Base-by-base conservation (phyloP, 371 early-diverging fungal species). In the Catenaria anguillulae region DNA sequence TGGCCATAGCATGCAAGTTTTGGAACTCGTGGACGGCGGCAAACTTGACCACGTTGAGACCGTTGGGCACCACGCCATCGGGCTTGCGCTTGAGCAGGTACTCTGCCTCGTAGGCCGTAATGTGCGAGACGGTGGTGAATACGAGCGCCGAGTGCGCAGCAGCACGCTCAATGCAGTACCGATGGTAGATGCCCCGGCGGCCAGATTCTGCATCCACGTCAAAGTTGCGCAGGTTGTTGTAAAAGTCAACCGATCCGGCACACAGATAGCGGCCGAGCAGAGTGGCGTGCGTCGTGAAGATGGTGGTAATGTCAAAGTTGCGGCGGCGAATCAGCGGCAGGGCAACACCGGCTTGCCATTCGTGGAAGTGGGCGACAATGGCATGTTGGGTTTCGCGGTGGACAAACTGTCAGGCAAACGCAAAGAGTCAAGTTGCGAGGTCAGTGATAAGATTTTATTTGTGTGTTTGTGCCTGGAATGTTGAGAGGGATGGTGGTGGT, bases 1-100 rank as follows among this genome's bases (percentile, higher is more conserved):
- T 96, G 66, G 82, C 79, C 50, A 84, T 71, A 45, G 93, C 91
- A 70, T 96, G 97, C 68, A 93, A 70, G 76, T 96, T 96, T 72
- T 96, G 95, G 79, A 96, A 96, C 76, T 96, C 95, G 74, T 96
- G 97, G 76, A 92, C 83, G 24, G 95, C 97, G 34, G 84, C 84
- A 79, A 94, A 93, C 74, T 96, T 94, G 62, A 91, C 88, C 4
- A 94, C 93, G 67, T 92, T 93, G 42, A 96, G 73, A 37, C 97
- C 95, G 68, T 94, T 96, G 33, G 97, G 97, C 46, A 92, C 70
- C 26, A 96, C 92, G 55, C 97, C 95, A 71, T 96, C 96, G 66
- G 96, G 93, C 72, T 93, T 92, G 62, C 94, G 80, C 73, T 90
- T 89, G 64, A 96, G 74, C 50, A 96, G 71, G 75, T 90, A 88